A percentile compares a stretch with the other conserved stretches of the same genome.
Evolutionary conservation across 345 rosid species (phyloP).

Genomic region (Noccaea bulbosa): DNA sequence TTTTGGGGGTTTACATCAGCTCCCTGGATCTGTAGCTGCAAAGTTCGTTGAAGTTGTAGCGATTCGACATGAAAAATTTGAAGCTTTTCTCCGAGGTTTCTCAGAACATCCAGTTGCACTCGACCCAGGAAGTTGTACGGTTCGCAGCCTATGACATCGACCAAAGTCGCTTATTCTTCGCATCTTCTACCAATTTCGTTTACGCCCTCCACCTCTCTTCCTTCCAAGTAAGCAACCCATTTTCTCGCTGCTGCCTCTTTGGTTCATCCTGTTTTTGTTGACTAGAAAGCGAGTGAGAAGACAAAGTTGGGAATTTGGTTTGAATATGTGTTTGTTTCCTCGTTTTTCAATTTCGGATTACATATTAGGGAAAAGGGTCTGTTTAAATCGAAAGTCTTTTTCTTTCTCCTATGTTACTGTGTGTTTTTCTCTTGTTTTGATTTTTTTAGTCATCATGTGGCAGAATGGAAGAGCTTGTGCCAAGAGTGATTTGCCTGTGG

Average conservation of each 20-base stretch:
- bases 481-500: slow-evolving; percentile 50
- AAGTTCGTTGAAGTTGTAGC: neutral
- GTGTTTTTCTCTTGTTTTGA: neutral
- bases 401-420: slow-evolving; percentile 7
- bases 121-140: slow-evolving; percentile 55
- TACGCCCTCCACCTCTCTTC: slow-evolving; percentile 66
- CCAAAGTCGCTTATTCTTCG: slow-evolving; percentile 80
- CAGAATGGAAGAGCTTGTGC: slow-evolving; percentile 60
- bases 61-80: slow-evolving; percentile 67
- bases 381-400: neutral
- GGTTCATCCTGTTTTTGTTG: neutral
- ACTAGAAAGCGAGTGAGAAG: slow-evolving; percentile 2
- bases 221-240: slow-evolving; percentile 55
- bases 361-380: slow-evolving; percentile 10
- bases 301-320: slow-evolving; percentile 9
- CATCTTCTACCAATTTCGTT: slow-evolving; percentile 64
- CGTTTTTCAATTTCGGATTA: neutral
- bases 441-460: slow-evolving; percentile 8
- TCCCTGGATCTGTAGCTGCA: slow-evolving; percentile 28
- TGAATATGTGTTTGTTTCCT: neutral
- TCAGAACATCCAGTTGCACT: slow-evolving; percentile 59
- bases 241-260: slow-evolving; percentile 18
- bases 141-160: slow-evolving; percentile 82
- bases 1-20: slow-evolving; percentile 6
- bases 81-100: slow-evolving; percentile 68